Conservation (phyloP, 306 rosid species). For the Chamaecrista fasciculata region DNA sequence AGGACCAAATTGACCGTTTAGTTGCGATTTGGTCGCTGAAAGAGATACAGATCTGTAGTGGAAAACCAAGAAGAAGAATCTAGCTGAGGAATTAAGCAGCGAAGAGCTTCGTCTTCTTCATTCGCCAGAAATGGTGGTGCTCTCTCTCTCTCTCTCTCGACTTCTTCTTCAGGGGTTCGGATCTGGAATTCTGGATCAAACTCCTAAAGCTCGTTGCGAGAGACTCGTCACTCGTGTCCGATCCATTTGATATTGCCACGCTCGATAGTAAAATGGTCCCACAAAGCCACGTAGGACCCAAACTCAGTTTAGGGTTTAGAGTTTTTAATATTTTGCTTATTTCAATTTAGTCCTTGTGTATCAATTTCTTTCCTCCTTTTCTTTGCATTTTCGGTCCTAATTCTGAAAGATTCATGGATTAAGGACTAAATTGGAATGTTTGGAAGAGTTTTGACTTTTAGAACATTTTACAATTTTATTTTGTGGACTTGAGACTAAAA, state of each 20-base stretch:
- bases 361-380: no score
- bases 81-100: background rate
- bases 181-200: constrained; percentile 25
- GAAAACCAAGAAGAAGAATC: background rate
- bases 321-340: no score
- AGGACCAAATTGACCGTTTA: constrained; percentile 19
- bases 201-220: background rate
- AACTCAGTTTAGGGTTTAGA: no score
- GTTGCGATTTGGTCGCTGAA: background rate
- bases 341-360: no score
- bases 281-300: background rate
- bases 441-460: no score
- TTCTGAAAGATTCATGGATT: no score
- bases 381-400: no score
- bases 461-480: no score
- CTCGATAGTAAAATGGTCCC: background rate
- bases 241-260: background rate
- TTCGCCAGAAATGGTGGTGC: background rate
- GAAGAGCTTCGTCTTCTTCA: constrained; percentile 21
- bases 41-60: constrained; percentile 36
- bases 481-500: no score
- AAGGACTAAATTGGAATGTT: no score
- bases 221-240: background rate
- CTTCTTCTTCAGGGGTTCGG: constrained; percentile 7
- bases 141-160: no score